Evolutionary conservation across 2,329 filamentous ascomycete species (phyloP).

Genomic region (Aspergillus sp.): DNA sequence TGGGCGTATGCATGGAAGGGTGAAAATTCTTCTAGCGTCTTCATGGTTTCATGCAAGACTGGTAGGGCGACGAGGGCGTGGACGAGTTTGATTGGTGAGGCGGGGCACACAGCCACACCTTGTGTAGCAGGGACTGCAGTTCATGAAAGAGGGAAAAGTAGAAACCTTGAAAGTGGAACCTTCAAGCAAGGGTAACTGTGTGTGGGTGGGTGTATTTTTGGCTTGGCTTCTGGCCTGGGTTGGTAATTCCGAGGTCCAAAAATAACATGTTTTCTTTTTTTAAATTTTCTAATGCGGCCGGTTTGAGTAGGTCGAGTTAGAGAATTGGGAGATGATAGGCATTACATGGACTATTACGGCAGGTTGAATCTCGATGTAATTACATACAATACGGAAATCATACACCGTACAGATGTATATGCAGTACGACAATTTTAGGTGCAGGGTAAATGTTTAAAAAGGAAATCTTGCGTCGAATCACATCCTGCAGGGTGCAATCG

Average conservation of each 20-base stretch:
- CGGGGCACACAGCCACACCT: constrained; percentile 8
- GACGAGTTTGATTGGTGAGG: not conserved
- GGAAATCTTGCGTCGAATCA: not conserved
- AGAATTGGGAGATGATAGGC: too few relatives aligned
- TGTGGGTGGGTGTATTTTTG: not conserved
- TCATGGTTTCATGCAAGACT: not conserved
- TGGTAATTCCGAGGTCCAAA: not conserved
- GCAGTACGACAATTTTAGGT: too few relatives aligned
- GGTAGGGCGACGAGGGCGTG: not conserved
- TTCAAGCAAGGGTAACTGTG: constrained; percentile 1
- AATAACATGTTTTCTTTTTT: not conserved
- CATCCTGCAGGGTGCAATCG: not conserved
- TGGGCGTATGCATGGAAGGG: constrained; percentile 8
- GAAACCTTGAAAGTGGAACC: not conserved
- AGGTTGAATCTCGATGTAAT: not conserved
- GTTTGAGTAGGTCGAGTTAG: not conserved
- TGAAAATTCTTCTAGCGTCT: constrained; percentile 5
- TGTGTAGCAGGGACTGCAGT: not conserved
- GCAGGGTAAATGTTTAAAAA: too few relatives aligned
- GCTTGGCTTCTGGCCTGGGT: not conserved
- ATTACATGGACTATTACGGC: not conserved
- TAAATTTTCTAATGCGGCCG: too few relatives aligned
- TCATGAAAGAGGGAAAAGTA: not conserved
- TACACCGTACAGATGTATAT: too few relatives aligned
- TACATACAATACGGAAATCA: not conserved